phyloP scores from a whole-genome alignment of 306 rosid genomes.

The Trichosanthes cucumerina region DNA sequence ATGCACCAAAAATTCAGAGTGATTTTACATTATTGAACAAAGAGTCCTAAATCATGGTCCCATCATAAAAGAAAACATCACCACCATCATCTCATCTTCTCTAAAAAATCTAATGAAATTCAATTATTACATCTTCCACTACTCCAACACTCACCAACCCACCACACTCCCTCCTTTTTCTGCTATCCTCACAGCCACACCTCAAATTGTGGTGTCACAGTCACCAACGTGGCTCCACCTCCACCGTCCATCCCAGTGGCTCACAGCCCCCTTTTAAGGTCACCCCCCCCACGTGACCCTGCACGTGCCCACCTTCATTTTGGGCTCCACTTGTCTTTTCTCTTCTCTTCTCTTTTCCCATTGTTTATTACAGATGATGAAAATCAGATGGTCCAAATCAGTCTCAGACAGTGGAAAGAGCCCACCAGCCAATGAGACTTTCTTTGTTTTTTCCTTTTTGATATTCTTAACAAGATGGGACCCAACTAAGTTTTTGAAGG shows the following conservation, averaged over 20 bases:
- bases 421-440: background rate
- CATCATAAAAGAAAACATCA: background rate
- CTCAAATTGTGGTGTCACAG: background rate
- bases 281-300: background rate
- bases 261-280: background rate
- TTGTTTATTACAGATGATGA: background rate
- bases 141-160: constrained; percentile 2
- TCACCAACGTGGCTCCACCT: constrained; percentile 7
- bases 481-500: background rate
- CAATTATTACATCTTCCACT: constrained; percentile 11
- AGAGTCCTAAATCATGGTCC: background rate
- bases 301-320: background rate
- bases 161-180: background rate
- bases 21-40: background rate
- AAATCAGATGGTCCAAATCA: background rate
- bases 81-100: background rate
- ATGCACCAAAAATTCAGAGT: background rate
- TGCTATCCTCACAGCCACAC: constrained; percentile 3
- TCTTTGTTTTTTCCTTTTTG: background rate
- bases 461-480: background rate
- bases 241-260: background rate
- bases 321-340: background rate
- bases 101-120: background rate
- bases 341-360: too few species aligned
- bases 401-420: background rate